Evolutionary conservation across 1,139 yeast species (phyloP).

Genomic region (Magnusiomyces ingens): DNA sequence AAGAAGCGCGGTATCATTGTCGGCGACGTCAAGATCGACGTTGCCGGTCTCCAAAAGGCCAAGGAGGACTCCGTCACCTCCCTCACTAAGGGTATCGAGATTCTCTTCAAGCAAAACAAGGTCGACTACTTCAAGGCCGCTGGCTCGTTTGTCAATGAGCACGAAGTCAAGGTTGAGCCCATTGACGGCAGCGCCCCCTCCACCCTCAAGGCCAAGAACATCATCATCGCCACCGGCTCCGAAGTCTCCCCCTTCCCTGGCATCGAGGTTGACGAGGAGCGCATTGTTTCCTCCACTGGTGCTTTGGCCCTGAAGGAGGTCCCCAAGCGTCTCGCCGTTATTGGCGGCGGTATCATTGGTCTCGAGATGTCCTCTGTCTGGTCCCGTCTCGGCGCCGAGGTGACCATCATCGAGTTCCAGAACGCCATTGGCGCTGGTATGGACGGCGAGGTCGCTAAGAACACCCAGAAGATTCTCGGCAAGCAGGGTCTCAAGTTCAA

Average conservation of each 20-base stretch:
- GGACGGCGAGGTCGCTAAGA: slow-evolving; percentile 93
- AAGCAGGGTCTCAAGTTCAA: slow-evolving; percentile 96
- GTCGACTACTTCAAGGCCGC: slow-evolving; percentile 91
- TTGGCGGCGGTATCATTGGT: slow-evolving; percentile 99
- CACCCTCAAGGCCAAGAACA: slow-evolving; percentile 68
- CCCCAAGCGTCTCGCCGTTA: slow-evolving; percentile 86
- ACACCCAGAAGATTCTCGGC: slow-evolving; percentile 78
- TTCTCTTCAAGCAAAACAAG: slow-evolving; percentile 91
- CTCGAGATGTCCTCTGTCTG: slow-evolving; percentile 99
- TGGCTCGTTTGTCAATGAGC: slow-evolving; percentile 82
- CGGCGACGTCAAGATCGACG: slow-evolving; percentile 66
- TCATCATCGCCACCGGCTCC: slow-evolving; percentile 96
- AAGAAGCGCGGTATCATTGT: slow-evolving; percentile 86
- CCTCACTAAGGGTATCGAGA: slow-evolving; percentile 88
- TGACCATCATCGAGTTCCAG: slow-evolving; percentile 89
- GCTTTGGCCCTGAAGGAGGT: slow-evolving; percentile 76
- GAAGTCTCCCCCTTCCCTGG: slow-evolving; percentile 99
- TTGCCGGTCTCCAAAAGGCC: slow-evolving; percentile 78
- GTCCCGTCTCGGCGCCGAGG: slow-evolving; percentile 92
- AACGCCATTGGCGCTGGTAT: slow-evolving; percentile 89
- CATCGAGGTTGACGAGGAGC: slow-evolving; percentile 90
- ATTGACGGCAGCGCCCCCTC: slow-evolving; percentile 75
- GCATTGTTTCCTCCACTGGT: slow-evolving; percentile 96
- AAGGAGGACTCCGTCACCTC: slow-evolving; percentile 86
- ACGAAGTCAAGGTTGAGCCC: slow-evolving; percentile 72